These are phyloP conservation scores for Wickerhamomyces sp. DNA, from an alignment of 1,139 yeast species.

Conservation along the genomic window DNA sequence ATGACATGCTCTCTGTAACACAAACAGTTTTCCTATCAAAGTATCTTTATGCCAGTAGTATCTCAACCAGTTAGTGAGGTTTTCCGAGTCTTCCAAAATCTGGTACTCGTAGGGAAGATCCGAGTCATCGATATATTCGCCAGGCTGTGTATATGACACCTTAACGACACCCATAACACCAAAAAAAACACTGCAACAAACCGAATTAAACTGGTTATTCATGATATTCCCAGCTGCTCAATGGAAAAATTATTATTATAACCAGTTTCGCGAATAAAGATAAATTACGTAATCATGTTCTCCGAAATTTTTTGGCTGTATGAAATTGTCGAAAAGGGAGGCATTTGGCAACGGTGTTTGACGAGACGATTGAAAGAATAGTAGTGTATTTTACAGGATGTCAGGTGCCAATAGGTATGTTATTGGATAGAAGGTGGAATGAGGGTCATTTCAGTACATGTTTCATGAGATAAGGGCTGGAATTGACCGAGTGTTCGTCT, in stretches of 20 bases:
- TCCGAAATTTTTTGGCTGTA: background rate
- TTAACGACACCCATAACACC: background rate
- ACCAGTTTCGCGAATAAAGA: background rate
- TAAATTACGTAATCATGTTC: background rate
- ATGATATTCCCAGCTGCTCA: too few species aligned
- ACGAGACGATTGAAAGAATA: background rate
- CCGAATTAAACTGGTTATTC: background rate
- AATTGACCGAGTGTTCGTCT: background rate
- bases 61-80: slow-evolving; percentile 47
- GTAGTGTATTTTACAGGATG: slow-evolving; percentile 14
- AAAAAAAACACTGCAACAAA: background rate
- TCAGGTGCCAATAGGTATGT: slow-evolving; percentile 33
- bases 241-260: background rate
- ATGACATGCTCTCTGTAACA: slow-evolving; percentile 50
- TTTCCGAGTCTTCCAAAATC: slow-evolving; percentile 39
- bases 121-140: slow-evolving; percentile 20
- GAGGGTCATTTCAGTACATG: background rate
- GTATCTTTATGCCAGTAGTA: slow-evolving; percentile 42
- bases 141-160: background rate
- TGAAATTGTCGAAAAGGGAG: background rate
- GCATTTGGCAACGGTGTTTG: background rate
- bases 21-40: slow-evolving; percentile 34
- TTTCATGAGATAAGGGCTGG: background rate
- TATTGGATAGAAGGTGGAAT: background rate
- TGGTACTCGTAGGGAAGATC: slow-evolving; percentile 45